Base-by-base conservation (phyloP, 2,329 filamentous ascomycete species). In the Scopulariopsis brevicaulis region DNA sequence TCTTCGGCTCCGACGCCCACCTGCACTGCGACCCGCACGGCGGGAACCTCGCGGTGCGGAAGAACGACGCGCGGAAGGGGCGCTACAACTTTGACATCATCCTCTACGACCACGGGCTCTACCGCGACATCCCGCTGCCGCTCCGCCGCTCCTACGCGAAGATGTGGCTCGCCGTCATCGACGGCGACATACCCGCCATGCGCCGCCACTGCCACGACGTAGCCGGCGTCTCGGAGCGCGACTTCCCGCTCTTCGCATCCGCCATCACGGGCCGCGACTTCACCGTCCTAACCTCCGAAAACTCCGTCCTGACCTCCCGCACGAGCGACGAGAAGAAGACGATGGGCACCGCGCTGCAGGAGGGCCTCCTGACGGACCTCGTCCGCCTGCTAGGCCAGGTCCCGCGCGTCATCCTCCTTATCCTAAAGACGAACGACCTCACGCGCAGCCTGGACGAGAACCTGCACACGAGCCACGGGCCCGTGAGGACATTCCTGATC, bases 21-120 rank as follows among this genome's bases (percentile, higher is more conserved):
- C 75, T 99, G 46, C 94, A 99, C 74, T 99, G 94, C 73, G 94
- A 99, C 68, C 94, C 94, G 0, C 94, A 99, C 67, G 94, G 92
- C 54, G 94, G 94, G 53, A 99, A 99, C 67, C 87, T 99, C 58
- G 92, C 94, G 24, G 90, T 99, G 61, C 85, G 92, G 50, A 85
- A 89, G 69, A 94, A 93, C 66, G 70, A 78, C 4, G 73, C 70
- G 18, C 77, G 81, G 40, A 75, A 79, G 46, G 65, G 75, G 52
- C 71, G 76, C 4, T 73, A 84, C 46, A 97, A 97, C 70, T 99
- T 99, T 67, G 94, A 99, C 68, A 82, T 99, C 57, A 87, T 99
- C 58, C 80, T 99, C 3, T 99, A 99, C 74, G 94, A 99, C 68
- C 94, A 99, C 70, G 95, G 94, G 2, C 79, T 99, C 2, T 99